phyloP scores from a whole-genome alignment of 257 asterid species.

The Forsythia suspensa region DNA sequence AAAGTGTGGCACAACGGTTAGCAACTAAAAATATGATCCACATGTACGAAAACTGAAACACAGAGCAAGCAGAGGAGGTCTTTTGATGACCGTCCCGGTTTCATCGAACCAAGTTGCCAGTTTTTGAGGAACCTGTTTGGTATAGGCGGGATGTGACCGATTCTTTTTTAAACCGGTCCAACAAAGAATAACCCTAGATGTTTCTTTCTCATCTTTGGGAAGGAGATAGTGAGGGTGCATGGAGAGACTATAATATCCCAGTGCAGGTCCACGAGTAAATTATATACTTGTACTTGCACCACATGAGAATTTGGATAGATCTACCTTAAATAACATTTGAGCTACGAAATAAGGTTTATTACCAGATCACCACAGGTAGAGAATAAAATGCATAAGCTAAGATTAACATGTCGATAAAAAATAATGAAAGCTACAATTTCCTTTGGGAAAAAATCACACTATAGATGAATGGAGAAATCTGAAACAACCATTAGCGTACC shows the following conservation, averaged over 20 bases:
- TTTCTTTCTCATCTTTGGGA: neutral
- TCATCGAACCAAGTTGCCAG: neutral
- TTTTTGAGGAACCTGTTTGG: neutral
- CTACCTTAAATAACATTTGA: neutral
- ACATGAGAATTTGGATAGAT: neutral
- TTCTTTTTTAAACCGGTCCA: neutral
- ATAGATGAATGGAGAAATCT: constrained; percentile 29
- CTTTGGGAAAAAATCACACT: constrained; percentile 31
- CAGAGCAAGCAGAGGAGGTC: neutral
- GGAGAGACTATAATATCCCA: neutral
- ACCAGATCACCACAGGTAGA: neutral
- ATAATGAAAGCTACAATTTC: constrained; percentile 27
- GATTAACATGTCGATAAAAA: constrained; percentile 2
- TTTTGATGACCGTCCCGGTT: neutral
- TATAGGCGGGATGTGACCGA: neutral
- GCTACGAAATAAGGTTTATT: neutral
- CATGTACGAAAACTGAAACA: neutral
- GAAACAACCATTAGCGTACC: constrained; percentile 42
- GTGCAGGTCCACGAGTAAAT: neutral
- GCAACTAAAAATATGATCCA: neutral
- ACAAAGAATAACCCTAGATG: neutral
- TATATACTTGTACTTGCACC: neutral
- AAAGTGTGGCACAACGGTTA: neutral
- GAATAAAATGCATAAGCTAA: constrained; percentile 6
- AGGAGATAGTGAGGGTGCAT: neutral